Conservation (phyloP, 2,329 filamentous ascomycete species). For the Elsinoe arachidis region DNA sequence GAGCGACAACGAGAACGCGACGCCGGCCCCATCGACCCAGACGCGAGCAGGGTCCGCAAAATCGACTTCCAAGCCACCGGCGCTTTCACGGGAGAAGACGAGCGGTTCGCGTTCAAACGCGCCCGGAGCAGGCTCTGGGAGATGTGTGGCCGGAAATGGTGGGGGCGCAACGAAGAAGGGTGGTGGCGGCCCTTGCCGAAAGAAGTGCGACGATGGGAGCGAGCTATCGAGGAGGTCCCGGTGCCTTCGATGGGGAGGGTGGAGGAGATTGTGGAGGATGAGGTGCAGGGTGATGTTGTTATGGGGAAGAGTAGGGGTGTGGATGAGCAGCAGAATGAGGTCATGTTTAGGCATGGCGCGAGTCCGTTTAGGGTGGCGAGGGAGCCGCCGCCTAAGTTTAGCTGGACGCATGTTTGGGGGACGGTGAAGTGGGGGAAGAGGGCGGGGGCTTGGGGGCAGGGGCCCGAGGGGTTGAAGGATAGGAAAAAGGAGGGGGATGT, state of each 20-base stretch:
- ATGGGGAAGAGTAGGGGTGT: constrained; percentile 19
- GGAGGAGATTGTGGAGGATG: constrained; percentile 13
- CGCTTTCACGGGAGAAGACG: constrained; percentile 71
- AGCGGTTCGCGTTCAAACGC: constrained; percentile 71
- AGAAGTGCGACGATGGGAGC: constrained; percentile 61
- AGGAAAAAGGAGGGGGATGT: constrained; percentile 27
- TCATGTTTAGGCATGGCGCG: constrained; percentile 35
- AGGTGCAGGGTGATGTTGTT: constrained; percentile 20
- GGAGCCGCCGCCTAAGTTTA: constrained; percentile 43
- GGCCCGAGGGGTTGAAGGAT: constrained; percentile 38
- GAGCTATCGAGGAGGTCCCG: constrained; percentile 10
- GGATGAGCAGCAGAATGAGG: constrained; percentile 25
- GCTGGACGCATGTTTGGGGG: constrained; percentile 47
- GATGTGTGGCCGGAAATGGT: constrained; percentile 66
- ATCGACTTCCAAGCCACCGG: constrained; percentile 59
- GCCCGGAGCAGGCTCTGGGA: constrained; percentile 74
- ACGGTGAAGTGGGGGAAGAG: constrained; percentile 45
- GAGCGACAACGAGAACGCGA: constrained; percentile 17
- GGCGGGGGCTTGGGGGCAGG: constrained; percentile 45
- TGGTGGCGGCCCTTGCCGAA: constrained; percentile 63
- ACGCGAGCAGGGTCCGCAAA: constrained; percentile 16
- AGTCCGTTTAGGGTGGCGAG: constrained; percentile 38
- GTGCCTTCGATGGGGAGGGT: constrained; percentile 12
- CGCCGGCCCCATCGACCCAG: constrained; percentile 14
- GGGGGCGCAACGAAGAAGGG: constrained; percentile 48